A percentile compares a stretch with the other conserved stretches of the same genome.
These are phyloP conservation scores for Globisporangium solare DNA, from an alignment of 352 stramenopile species.

Conservation along the genomic window DNA sequence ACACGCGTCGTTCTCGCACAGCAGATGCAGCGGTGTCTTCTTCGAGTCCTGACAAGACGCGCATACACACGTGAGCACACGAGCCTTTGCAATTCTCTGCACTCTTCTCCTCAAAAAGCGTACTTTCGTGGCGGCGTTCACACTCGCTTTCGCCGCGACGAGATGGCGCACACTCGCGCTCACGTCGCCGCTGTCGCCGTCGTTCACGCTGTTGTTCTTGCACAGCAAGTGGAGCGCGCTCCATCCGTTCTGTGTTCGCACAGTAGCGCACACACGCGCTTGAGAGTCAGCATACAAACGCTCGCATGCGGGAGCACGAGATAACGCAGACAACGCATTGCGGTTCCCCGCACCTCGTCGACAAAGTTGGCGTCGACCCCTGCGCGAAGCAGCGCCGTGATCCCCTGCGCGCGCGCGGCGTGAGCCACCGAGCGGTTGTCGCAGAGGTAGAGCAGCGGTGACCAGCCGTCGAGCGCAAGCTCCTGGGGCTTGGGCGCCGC, in stretches of 20 bases:
- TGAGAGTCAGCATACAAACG: neutral
- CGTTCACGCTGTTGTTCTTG: slow-evolving; percentile 48
- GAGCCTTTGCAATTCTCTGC: too few species aligned
- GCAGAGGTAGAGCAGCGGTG: slow-evolving; percentile 67
- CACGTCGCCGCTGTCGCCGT: slow-evolving; percentile 23
- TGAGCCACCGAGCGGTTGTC: slow-evolving; percentile 55
- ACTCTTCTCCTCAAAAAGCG: too few species aligned
- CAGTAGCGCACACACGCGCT: neutral
- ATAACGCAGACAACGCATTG: neutral
- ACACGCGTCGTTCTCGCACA: slow-evolving; percentile 69
- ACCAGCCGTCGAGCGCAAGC: slow-evolving; percentile 62
- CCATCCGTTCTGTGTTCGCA: slow-evolving; percentile 53
- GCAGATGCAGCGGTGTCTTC: slow-evolving; percentile 61
- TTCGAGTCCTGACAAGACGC: slow-evolving; percentile 26
- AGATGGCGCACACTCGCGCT: slow-evolving; percentile 36
- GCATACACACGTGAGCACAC: neutral
- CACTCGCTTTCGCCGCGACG: slow-evolving; percentile 28
- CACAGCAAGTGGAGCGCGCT: slow-evolving; percentile 59
- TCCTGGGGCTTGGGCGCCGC: neutral
- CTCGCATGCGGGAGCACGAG: neutral
- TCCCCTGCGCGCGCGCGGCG: slow-evolving; percentile 24
- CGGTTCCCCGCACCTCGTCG: slow-evolving; percentile 47
- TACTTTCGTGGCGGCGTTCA: slow-evolving; percentile 36
- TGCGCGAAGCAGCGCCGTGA: slow-evolving; percentile 33
- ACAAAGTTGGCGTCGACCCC: slow-evolving; percentile 48